A percentile compares a stretch with the other conserved stretches of the same genome.
Evolutionary conservation across 1,139 yeast genomes (phyloP).

Genomic region (Geotrichum citri-aurantii): DNA sequence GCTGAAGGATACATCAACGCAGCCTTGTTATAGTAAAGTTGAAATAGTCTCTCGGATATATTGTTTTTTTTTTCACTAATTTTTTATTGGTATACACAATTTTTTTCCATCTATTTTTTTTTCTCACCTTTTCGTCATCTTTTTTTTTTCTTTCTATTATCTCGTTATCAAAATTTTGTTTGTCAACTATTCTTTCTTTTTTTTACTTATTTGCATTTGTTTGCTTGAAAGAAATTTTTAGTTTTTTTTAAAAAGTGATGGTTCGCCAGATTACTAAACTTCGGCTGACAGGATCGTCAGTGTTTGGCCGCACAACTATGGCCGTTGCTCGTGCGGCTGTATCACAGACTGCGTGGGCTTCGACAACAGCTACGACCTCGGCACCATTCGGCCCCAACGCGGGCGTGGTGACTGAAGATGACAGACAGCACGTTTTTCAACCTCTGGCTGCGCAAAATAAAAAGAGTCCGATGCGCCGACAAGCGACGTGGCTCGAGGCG

Average conservation of each 20-base stretch:
- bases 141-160: not conserved
- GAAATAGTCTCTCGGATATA: not conserved
- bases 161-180: not conserved
- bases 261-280: not conserved
- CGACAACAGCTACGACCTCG: not conserved
- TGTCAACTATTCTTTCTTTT: not conserved
- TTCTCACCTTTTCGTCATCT: not conserved
- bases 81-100: not conserved
- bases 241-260: not conserved
- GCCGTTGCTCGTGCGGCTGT: not conserved
- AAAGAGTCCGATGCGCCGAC: constrained; percentile 5
- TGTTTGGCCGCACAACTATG: not conserved
- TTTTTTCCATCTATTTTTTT: not conserved
- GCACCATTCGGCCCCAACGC: constrained; percentile 1
- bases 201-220: not conserved
- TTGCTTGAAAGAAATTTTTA: not conserved
- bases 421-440: constrained; percentile 6
- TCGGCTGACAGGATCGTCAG: not conserved
- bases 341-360: not conserved
- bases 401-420: constrained; percentile 1
- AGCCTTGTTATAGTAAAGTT: not conserved
- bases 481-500: constrained; percentile 1
- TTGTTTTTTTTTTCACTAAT: not conserved
- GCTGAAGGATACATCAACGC: not conserved
- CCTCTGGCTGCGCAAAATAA: constrained; percentile 2